Evolutionary conservation across 2,329 filamentous ascomycete species (phyloP), one percentile per base, ranked within the genome.

Genomic region (Chaetomiaceae sp.): DNA sequence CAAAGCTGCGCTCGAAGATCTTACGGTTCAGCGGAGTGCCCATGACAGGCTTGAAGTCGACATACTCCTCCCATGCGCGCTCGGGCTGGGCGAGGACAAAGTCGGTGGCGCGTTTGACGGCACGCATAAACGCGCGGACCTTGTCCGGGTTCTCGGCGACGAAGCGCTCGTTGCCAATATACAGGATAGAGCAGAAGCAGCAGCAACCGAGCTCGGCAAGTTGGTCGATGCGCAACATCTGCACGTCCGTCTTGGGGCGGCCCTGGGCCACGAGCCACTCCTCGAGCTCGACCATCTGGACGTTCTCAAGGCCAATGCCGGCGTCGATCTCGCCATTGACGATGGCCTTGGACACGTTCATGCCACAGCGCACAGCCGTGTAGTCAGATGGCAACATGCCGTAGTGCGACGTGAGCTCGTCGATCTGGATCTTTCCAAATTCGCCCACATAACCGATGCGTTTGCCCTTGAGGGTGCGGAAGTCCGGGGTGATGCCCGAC

Each of bases 361-460:
- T 90, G 58, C 87, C 87, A 66, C 86, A 90, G 53, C 87, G 85
- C 7, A 90, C 78, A 32, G 86, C 86, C 1, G 84, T 87, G 75
- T 90, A 90, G 72, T 90, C 86, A 5, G 74, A 70, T 0, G 86
- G 81, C 1, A 79, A 77, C 81, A 90, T 88, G 66, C 85, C 85
- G 67, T 89, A 89, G 76, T 90, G 81, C 41, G 82, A 82, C 44
- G 86, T 90, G 57, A 90, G 79, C 67, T 90, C 87, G 67, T 90
- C 87, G 61, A 90, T 89, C 72, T 90, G 86, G 67, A 90, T 89
- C 79, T 86, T 90, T 70, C 87, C 87, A 58, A 90, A 90, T 67
- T 90, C 87, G 62, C 86, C 86, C 52, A 90, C 86, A 61, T 90
- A 90, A 66, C 87, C 87, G 66, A 90, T 90, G 21, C 79, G 81